Conservation (phyloP, 495 filamentous ascomycete genomes). For the Aspergillus heteromorphus region DNA sequence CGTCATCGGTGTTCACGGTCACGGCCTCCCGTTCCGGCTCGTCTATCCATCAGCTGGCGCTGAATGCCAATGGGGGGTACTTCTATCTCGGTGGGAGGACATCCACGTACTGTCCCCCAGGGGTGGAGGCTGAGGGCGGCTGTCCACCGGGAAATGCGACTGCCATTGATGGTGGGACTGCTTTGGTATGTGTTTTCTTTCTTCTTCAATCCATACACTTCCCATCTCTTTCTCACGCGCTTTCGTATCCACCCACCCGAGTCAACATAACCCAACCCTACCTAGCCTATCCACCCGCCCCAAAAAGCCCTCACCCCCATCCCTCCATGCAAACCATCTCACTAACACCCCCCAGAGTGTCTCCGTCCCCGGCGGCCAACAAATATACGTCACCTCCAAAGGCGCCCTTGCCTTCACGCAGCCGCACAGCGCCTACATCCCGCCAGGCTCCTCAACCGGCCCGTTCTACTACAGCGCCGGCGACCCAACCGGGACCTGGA, state of each 20-base stretch:
- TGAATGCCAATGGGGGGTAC: conserved; percentile 35
- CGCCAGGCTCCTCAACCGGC: conserved; percentile 43
- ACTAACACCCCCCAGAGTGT: no score
- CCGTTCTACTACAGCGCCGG: conserved; percentile 36
- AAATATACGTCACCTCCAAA: conserved; percentile 51
- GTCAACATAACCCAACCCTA: no score
- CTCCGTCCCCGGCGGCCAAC: conserved; percentile 61
- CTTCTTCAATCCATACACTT: background rate
- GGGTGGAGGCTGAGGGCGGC: background rate
- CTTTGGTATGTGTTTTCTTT: conserved; percentile 22
- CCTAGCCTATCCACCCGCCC: background rate
- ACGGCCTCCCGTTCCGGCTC: conserved; percentile 37
- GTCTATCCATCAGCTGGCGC: conserved; percentile 34
- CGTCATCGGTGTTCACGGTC: conserved; percentile 25
- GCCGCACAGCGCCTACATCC: conserved; percentile 55
- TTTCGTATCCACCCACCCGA: background rate
- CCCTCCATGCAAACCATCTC: no score
- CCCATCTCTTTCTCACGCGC: background rate
- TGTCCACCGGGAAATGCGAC: conserved; percentile 44
- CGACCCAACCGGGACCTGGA: conserved; percentile 23
- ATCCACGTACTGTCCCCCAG: conserved; percentile 34
- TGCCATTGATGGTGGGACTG: conserved; percentile 32
- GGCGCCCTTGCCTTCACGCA: conserved; percentile 56
- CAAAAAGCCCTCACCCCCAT: background rate
- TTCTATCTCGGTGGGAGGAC: conserved; percentile 40